Evolutionary conservation across 306 rosid species (phyloP).

Genomic region (Potentilla sterilis): DNA sequence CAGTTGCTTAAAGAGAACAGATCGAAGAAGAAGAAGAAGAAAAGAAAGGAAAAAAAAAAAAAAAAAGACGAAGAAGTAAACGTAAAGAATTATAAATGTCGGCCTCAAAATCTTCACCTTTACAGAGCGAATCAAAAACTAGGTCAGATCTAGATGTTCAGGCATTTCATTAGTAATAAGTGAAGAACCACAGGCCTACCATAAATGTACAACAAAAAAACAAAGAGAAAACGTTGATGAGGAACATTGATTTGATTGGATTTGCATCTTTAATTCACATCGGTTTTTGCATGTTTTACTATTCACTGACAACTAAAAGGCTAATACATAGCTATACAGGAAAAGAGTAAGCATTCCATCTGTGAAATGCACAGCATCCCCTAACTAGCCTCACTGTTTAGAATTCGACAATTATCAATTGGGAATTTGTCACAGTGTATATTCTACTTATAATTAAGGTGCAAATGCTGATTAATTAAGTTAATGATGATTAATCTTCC

Average conservation of each 20-base stretch:
- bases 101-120: slow-evolving; percentile 14
- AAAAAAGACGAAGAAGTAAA: not conserved
- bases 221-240: not conserved
- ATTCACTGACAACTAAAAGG: slow-evolving; percentile 14
- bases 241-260: slow-evolving; percentile 7
- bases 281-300: not conserved
- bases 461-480: not conserved
- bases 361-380: not conserved
- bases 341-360: not conserved
- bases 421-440: too few relatives aligned
- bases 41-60: not conserved
- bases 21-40: not conserved
- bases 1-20: not conserved
- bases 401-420: not conserved
- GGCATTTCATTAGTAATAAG: slow-evolving; percentile 13
- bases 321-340: not conserved
- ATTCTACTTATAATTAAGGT: not conserved
- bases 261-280: slow-evolving; percentile 1
- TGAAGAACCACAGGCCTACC: not conserved
- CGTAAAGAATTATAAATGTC: not conserved
- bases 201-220: not conserved
- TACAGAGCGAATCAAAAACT: slow-evolving; percentile 7
- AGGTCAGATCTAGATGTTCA: slow-evolving; percentile 18
- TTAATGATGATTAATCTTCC: not conserved
- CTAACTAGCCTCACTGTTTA: not conserved